Evolutionary conservation across 2,329 filamentous ascomycete species (phyloP).

Genomic region (Calcarisporium arbuscula): DNA sequence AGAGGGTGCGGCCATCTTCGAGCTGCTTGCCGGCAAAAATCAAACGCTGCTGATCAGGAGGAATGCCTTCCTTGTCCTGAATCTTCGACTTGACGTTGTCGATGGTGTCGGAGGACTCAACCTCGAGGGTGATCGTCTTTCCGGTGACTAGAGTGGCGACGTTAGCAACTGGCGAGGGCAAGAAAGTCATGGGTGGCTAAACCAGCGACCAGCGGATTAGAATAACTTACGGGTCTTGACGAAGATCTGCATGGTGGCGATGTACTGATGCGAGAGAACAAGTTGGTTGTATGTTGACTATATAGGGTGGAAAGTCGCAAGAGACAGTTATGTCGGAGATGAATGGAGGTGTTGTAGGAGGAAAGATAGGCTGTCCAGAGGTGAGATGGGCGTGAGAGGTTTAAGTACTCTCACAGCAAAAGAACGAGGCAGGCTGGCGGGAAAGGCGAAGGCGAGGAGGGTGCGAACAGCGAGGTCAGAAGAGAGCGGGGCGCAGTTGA

Average conservation of each 20-base stretch:
- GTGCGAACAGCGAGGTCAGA: too few species aligned
- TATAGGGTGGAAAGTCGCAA: slow-evolving; percentile 5
- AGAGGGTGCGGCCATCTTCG: slow-evolving; percentile 68
- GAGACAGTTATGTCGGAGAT: slow-evolving; percentile 8
- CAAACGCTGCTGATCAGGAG: slow-evolving; percentile 89
- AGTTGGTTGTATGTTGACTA: slow-evolving; percentile 10
- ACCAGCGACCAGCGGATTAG: too few species aligned
- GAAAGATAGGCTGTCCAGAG: slow-evolving; percentile 8
- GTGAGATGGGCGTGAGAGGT: slow-evolving; percentile 18
- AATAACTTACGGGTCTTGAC: slow-evolving; percentile 83
- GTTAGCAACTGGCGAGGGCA: slow-evolving; percentile 13
- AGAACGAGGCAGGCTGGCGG: slow-evolving; percentile 16
- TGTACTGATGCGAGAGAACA: slow-evolving; percentile 15
- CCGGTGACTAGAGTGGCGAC: slow-evolving; percentile 58
- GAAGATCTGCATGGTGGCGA: slow-evolving; percentile 85
- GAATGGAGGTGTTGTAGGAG: slow-evolving; percentile 12
- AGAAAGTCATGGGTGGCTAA: slow-evolving; percentile 10
- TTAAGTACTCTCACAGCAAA: too few species aligned
- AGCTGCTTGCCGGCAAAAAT: slow-evolving; percentile 97
- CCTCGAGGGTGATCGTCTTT: slow-evolving; percentile 50
- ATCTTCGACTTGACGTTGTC: slow-evolving; percentile 98
- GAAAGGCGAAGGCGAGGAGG: slow-evolving; percentile 16
- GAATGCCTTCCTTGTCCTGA: slow-evolving; percentile 97
- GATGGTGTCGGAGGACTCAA: slow-evolving; percentile 87
- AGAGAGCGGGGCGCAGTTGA: too few species aligned